These are phyloP conservation scores for Sugiyamaella pinicola DNA, from an alignment of 1,139 yeast species.

Conservation along the genomic window DNA sequence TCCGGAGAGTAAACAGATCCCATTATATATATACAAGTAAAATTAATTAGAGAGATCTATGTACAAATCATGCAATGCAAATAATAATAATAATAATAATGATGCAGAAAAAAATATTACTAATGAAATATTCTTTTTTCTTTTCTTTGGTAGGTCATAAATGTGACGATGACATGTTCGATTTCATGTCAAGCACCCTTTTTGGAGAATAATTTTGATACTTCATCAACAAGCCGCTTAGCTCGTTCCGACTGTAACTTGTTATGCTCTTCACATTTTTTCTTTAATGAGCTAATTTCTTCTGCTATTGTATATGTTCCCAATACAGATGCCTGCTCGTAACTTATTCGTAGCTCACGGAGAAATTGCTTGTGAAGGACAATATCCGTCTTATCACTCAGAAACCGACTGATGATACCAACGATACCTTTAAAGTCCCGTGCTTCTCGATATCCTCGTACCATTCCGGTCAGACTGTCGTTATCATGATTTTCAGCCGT, in stretches of 20 bases:
- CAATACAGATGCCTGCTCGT: constrained; percentile 13
- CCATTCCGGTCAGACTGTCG: constrained; percentile 27
- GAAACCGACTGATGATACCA: constrained; percentile 19
- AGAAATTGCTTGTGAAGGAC: constrained; percentile 25
- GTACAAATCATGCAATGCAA: constrained; percentile 15
- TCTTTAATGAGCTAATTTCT: constrained; percentile 17
- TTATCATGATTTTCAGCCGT: constrained; percentile 28
- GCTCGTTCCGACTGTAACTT: constrained; percentile 19
- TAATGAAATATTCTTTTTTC: neutral
- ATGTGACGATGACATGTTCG: neutral
- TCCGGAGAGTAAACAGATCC: neutral
- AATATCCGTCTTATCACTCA: constrained; percentile 27
- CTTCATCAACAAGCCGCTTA: constrained; percentile 20
- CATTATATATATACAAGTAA: neutral
- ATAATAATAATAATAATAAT: constrained; percentile 4
- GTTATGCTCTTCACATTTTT: constrained; percentile 24
- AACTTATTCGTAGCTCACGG: constrained; percentile 23
- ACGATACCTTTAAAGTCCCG: constrained; percentile 21
- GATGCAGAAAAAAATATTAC: neutral
- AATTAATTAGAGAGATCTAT: constrained; percentile 1
- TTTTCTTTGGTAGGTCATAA: neutral
- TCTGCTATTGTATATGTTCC: constrained; percentile 13
- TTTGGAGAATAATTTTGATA: constrained; percentile 18
- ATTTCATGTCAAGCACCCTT: neutral
- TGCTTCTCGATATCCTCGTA: constrained; percentile 24